Base-by-base conservation (phyloP, 352 stramenopile species). In the Phytophthora crassamura region DNA sequence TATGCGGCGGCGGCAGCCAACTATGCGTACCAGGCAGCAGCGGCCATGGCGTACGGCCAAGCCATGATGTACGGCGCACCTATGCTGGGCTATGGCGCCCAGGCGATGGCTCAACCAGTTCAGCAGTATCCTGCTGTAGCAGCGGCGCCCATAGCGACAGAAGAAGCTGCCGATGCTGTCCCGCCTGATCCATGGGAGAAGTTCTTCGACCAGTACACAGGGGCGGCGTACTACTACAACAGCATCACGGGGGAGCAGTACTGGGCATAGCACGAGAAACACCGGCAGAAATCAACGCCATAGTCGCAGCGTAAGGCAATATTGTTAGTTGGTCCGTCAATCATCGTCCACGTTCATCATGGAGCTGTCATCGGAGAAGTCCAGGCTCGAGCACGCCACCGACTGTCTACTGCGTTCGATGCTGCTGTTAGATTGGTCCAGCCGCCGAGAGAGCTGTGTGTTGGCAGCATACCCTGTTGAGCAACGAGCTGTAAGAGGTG, bases 171-270 rank as follows among this genome's bases (percentile, higher is more conserved):
- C 28, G 54, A 57, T 57, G 69, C 67, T 16, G 66, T 73, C 10
- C 80, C 80, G 5, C 75, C 79, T 3, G 82, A 91, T 64, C 80
- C 83, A 25, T 97, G 88, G 88, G 78, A 90, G 14, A 89, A 96
- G 48, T 93, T 91, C 72, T 89, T 91, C 33, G 89, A 97, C 67
- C 88, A 97, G 63, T 89, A 86, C 72, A 92, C 82, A 1, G 88
- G 88, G 11, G 80, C 86, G 11, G 77, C 86, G 3, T 96, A 95
- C 65, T 97, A 93, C 72, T 96, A 94, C 80, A 96, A 96, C 75
- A 89, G 72, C 71, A 75, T 93, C 62, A 97, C 88, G 20, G 88
- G 87, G 32, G 88, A 97, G 49, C 74, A 83, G 41, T 94, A 90
- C 59, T 97, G 88, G 88, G 88, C 83, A 35, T 90, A 75, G 40